These are phyloP conservation scores for Amanita thiersii DNA, from an alignment of 768 basidiomycete genomes.

Conservation along the genomic window DNA sequence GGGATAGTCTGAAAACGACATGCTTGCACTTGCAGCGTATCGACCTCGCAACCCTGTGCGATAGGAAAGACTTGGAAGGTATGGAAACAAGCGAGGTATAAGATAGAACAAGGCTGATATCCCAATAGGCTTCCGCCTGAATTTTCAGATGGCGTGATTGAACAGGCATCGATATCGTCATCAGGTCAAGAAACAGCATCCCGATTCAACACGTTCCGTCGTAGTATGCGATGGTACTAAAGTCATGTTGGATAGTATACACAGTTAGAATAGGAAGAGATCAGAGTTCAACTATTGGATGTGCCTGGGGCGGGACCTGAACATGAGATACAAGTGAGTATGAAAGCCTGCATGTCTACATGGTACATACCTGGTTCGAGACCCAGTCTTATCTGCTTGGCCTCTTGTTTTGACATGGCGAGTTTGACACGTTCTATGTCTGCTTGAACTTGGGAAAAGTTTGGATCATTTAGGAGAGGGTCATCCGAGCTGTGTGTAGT, in stretches of 20 bases:
- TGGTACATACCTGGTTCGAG: conserved; percentile 15
- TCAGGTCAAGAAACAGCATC: too few relatives aligned
- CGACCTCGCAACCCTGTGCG: conserved; percentile 73
- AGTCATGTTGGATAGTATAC: conserved; percentile 5
- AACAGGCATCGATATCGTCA: not conserved
- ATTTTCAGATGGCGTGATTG: conserved; percentile 13
- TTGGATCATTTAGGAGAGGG: too few relatives aligned
- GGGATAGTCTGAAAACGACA: conserved; percentile 83
- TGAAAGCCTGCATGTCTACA: too few relatives aligned
- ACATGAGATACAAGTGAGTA: not conserved
- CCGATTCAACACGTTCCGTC: conserved; percentile 13
- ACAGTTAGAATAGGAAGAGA: not conserved
- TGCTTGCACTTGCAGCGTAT: conserved; percentile 73
- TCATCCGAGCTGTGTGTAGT: too few relatives aligned
- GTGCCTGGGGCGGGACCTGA: not conserved
- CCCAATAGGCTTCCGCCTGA: conserved; percentile 22
- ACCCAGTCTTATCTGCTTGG: conserved; percentile 20
- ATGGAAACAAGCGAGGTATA: conserved; percentile 10
- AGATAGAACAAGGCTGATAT: not conserved
- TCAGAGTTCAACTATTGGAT: conserved; percentile 1
- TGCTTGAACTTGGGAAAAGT: conserved; percentile 19
- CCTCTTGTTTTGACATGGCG: conserved; percentile 17
- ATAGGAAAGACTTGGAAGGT: conserved; percentile 63
- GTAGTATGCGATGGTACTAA: conserved; percentile 14
- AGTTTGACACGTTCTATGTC: conserved; percentile 23